Base-by-base conservation (phyloP, 805 yeast species). In the Myxozyma vanderwaltii region DNA sequence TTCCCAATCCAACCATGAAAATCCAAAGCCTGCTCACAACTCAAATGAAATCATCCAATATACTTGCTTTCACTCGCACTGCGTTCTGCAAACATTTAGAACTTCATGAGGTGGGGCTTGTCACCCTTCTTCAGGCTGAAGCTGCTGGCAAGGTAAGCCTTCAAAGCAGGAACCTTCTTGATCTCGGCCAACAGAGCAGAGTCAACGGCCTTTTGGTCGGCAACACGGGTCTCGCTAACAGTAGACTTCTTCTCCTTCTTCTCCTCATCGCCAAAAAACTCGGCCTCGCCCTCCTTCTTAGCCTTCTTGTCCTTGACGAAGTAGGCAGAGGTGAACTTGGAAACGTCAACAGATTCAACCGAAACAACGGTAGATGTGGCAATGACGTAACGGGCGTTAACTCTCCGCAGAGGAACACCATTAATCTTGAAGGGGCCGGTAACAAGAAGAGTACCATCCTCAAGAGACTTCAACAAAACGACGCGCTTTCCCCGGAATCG, bases 401-500 rank as follows among this genome's bases (percentile, higher is more conserved):
- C 98, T 57, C 68, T 89, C 88, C 98, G 91, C 79, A 92, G 85
- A 79, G 99, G 98, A 71, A 92, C 99, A 84, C 99, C 99, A 83
- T 92, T 92, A 75, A 92, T 89, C 86, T 94, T 92, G 96, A 92
- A 94, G 75, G 99, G 99, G 78, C 99, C 99, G 65, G 97, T 82
- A 67, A 92, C 96, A 76, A 92, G 88, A 74, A 92, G 83, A 69
- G 97, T 92, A 90, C 90, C 89, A 86, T 94, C 98, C 82, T 91
- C 96, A 77, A 94, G 85, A 80, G 87, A 81, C 87, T 92, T 92
- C 79, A 92, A 86, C 88, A 88, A 88, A 69, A 92, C 98, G 74
- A 94, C 99, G 83, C 98, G 91, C 89, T 92, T 94, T 80, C 99
- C 99, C 82, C 99, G 89, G 96, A 91, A 92, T 82, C 97, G 90